Conservation (phyloP, 148 eudicot genomes). For the Nepenthes mirabilis region DNA sequence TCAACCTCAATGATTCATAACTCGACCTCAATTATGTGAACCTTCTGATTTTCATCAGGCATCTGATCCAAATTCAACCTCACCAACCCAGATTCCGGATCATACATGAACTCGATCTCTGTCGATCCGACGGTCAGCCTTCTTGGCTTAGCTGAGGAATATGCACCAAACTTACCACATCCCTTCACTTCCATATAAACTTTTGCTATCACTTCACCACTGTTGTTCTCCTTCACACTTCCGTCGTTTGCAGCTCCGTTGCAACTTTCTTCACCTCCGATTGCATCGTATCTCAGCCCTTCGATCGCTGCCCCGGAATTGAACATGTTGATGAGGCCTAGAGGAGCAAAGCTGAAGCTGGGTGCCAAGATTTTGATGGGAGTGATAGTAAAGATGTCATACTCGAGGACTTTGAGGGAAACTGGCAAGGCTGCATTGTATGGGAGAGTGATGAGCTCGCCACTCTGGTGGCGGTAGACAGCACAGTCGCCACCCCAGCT, state of each 20-base stretch:
- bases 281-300: conserved; percentile 42
- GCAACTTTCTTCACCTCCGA: conserved; percentile 2
- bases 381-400: conserved; percentile 53
- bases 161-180: conserved; percentile 71
- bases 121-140: conserved; percentile 42
- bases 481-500: conserved; percentile 57
- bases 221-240: conserved; percentile 11
- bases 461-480: conserved; percentile 31
- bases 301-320: conserved; percentile 86
- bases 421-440: conserved; percentile 40
- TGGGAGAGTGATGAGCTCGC: conserved; percentile 40
- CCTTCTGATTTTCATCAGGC: conserved; percentile 43
- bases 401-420: conserved; percentile 74
- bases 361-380: conserved; percentile 48
- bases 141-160: conserved; percentile 59
- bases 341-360: conserved; percentile 55
- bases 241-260: background rate
- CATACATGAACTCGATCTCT: conserved; percentile 42
- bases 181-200: conserved; percentile 69
- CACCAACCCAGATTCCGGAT: conserved; percentile 46
- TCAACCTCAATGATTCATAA: conserved; percentile 17
- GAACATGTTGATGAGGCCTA: conserved; percentile 85
- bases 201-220: conserved; percentile 25
- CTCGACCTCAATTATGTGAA: conserved; percentile 54
- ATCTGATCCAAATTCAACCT: conserved; percentile 38